A percentile compares a stretch with the other conserved stretches of the same genome.
These are phyloP conservation scores for Plectosphaerella sp. DNA, from an alignment of 2,329 filamentous ascomycete genomes.

Conservation along the genomic window DNA sequence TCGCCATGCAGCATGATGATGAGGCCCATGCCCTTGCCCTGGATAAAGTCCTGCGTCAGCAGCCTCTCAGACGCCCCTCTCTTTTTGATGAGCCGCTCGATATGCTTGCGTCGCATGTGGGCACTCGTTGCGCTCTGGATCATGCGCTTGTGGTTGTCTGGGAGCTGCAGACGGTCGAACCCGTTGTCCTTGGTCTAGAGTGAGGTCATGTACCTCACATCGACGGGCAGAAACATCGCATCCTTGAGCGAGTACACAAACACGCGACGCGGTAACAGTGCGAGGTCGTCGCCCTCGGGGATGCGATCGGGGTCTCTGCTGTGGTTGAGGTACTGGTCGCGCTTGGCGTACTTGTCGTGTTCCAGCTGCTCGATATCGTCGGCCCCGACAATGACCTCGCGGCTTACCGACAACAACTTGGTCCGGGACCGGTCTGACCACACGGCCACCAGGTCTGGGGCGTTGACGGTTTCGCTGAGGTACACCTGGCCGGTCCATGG, in stretches of 20 bases:
- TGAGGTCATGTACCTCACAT: not conserved
- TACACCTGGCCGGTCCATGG: not conserved
- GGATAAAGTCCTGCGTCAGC: slow-evolving; percentile 7
- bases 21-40: slow-evolving; percentile 7
- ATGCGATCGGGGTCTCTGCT: not conserved
- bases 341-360: not conserved
- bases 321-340: not conserved
- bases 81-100: not conserved
- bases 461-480: not conserved
- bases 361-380: not conserved
- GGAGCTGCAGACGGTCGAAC: not conserved
- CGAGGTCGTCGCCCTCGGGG: not conserved
- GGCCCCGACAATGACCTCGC: not conserved
- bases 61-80: not conserved
- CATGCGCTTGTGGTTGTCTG: not conserved
- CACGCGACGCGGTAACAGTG: not conserved
- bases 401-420: not conserved
- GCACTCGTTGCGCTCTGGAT: not conserved
- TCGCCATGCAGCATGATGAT: slow-evolving; percentile 7
- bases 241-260: not conserved
- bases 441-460: not conserved
- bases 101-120: not conserved
- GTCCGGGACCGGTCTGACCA: not conserved
- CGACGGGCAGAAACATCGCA: not conserved
- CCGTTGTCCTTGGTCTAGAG: not conserved